Evolutionary conservation across 495 filamentous ascomycete species (phyloP), one percentile per base, ranked within the genome.

Genomic region (Aspergillus conjunctus): DNA sequence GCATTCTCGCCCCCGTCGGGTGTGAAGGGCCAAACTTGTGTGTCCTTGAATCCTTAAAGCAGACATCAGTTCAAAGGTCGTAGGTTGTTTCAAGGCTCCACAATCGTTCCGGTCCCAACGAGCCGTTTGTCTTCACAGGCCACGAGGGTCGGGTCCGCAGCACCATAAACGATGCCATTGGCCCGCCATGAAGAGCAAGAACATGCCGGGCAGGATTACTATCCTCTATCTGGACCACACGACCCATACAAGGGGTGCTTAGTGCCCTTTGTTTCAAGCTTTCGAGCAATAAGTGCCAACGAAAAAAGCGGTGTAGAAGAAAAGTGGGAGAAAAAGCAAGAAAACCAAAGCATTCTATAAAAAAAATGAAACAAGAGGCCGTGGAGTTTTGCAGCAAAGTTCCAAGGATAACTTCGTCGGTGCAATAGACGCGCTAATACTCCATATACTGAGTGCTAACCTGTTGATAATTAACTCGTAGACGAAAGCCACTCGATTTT

Each of bases 251-350:
- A 34, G 34, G 39, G 58, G 43, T 39, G 34, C 44, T 44, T 61
- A 61, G 59, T 63, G 45, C 44, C 64, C 49, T 63, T 58, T 57
- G 48, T 66, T 64, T 56, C 61, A 64, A 53, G 30, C 49, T 51
- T 15, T 43, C 41, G 44, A 55, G 18, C 50, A 39, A 43, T 18
- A 53, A 60, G 55, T 26, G 51, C 51, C n/a, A 43, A 32, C 26
- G 8, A 57, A 68, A 66, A 61, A 44, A 65, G 66, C 65, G 65
- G 65, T 66, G 65, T 63, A 56, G 61, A 48, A 53, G 44, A 51
- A 45, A 22, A 48, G 12, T 15, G 33, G 43, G 49, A 37, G 20
- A 26, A 55, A 57, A 48, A 49, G 51, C 53, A 31, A 53, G 26
- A 17, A 17, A 48, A 43, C 9, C 5, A 43, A 10, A 41, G 37